Base-by-base conservation (phyloP, 306 rosid genomes). In the Rosa chinensis region DNA sequence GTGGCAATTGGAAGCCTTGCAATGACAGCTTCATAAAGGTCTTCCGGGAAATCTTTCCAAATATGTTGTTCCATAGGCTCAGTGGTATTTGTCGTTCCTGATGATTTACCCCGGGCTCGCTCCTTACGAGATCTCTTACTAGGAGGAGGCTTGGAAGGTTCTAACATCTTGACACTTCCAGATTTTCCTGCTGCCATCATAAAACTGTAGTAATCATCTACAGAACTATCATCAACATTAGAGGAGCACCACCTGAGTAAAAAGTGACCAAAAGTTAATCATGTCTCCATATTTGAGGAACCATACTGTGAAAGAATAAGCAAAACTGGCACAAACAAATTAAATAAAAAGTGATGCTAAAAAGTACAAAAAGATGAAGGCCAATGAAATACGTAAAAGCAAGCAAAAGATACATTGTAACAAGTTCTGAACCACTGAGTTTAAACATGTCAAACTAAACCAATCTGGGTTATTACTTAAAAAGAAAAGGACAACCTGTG, bases 1-100 rank as follows among this genome's bases (percentile, higher is more conserved):
- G 90, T 85, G 71, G 90, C 88, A 81, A 92, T 73, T 7, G 98
- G 98, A 81, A 94, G 93, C 81, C 97, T 88, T 7, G 97, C 97
- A 77, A 94, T 86, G 75, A 94, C 98, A 66, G 88, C 86, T 85
- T 94, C 97, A 62, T 87, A 74, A 69, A 94, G 87, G 87, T 94
- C 98, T 77, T 92, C 93, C 4, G 98, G 98, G 77, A 94, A 87
- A 79, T 88, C 84, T 85, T 90, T 90, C 98, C 98, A 94, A 63
- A 92, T 88, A 48, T 90, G 79, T 73, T 81, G 88, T 68, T 92
- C 93, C 96, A 94, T 90, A 48, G 82, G 84, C 85, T 91, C 94
- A 74, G 84, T 82, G 50, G 86, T 53, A 74, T 80, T 49, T 10
- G 89, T 75, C 52, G 70, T 61, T 78, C 86, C 86, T 42, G 84